Base-by-base conservation (phyloP, 208 protist genomes). In the Trichomonas tenax region DNA sequence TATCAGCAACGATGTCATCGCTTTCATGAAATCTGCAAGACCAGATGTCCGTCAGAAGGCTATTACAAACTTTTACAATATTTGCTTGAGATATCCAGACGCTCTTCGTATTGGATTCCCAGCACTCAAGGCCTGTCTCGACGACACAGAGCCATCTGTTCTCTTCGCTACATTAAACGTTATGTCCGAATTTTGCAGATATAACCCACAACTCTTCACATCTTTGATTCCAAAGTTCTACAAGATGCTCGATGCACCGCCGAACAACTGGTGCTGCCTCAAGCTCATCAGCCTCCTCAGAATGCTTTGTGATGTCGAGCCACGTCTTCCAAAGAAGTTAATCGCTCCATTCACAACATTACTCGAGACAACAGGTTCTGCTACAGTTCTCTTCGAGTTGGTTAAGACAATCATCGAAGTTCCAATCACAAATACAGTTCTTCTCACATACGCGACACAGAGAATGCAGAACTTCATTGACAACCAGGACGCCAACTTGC, bases 301-400 rank as follows among this genome's bases (percentile, higher is more conserved):
- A 31, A 82, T 81, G 49, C 34, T 96, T 31, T 82, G 34, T 15
- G 17, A 44, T 40, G 46, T 38, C 14, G 93, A 96, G 21, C 93
- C 93, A 48, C 46, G 93, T 15, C 49, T 96, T 46, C 49, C 93
- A 40, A 96, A 96, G 40, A 96, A 96, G 49, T 38, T 96, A 34
- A 63, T 82, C 15, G 26, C 34, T 31, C 46, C 93, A 82, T 96
- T 96, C 17, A 96, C 93, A 41, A 63, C 10, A 31, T 81, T 96
- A 36, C 23, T 96, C 38, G 51, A 81, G 15, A 96, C 49, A 26
- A 96, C 93, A 44, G 10, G 46, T 17, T 63, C 93, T 31, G 63
- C 41, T 11, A 96, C 49, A 81, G 10, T 96, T 44, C 63, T 96
- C 3, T 96, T 82, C 36, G 93, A 96, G 36, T 82, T 49, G 0